A percentile compares a stretch with the other conserved stretches of the same genome.
These are phyloP conservation scores for Calamus simplicifolius DNA, from an alignment of 176 grass and related monocot species.

Conservation along the genomic window DNA sequence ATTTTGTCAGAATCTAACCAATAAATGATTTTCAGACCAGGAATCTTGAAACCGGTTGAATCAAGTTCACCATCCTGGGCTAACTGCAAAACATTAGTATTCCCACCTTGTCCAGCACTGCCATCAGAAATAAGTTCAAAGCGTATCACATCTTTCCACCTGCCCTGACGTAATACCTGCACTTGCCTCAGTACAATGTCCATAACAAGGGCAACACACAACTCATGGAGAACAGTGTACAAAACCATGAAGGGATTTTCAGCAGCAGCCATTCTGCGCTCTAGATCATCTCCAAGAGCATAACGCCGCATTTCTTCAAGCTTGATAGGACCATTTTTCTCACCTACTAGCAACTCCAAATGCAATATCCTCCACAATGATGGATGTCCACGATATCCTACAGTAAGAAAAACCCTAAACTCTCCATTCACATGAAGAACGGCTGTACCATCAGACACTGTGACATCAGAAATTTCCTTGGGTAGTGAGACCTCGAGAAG, in stretches of 20 bases:
- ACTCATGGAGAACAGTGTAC: conserved; percentile 77
- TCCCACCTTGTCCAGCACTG: conserved; percentile 38
- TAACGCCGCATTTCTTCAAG: conserved; percentile 75
- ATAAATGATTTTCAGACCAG: conserved; percentile 72
- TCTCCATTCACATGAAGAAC: conserved; percentile 70
- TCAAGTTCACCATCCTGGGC: conserved; percentile 68
- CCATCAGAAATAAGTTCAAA: conserved; percentile 64
- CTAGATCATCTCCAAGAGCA: conserved; percentile 91
- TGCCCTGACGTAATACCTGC: conserved; percentile 56
- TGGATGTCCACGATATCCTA: conserved; percentile 80
- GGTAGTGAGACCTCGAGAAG: conserved; percentile 59
- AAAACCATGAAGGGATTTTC: conserved; percentile 72
- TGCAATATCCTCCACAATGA: conserved; percentile 87
- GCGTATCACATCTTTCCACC: conserved; percentile 91
- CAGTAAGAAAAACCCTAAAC: conserved; percentile 84
- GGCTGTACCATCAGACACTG: conserved; percentile 66
- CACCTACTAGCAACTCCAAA: conserved; percentile 88
- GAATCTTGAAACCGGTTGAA: conserved; percentile 53
- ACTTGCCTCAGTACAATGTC: conserved; percentile 75
- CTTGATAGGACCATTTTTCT: conserved; percentile 64
- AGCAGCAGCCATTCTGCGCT: conserved; percentile 79
- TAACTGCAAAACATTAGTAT: conserved; percentile 34
- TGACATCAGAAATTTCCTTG: conserved; percentile 69
- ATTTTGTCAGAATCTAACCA: conserved; percentile 73
- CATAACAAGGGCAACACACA: conserved; percentile 89